phyloP scores from a whole-genome alignment of 345 rosid genomes.

The Pistacia atlantica region DNA sequence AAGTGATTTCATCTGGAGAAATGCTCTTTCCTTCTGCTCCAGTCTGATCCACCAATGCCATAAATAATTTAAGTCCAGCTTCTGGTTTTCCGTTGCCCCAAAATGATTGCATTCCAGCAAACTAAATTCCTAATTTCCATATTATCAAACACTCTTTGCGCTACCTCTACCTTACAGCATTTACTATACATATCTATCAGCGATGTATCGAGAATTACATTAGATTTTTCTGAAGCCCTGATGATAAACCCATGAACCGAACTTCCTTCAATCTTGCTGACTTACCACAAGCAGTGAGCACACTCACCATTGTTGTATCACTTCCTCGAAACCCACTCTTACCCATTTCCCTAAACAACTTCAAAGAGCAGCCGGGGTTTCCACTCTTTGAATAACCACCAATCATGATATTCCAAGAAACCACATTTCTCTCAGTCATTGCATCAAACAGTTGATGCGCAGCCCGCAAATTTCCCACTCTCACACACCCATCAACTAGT shows the following conservation, averaged over 20 bases:
- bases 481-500: conserved; percentile 27
- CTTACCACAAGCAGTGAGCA: conserved; percentile 59
- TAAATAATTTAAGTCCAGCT: conserved; percentile 56
- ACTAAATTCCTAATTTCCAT: conserved; percentile 41
- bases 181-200: conserved; percentile 68
- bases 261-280: conserved; percentile 64
- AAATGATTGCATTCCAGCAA: conserved; percentile 81
- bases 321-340: conserved; percentile 41
- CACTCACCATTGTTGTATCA: conserved; percentile 41
- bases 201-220: conserved; percentile 45
- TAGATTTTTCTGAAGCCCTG: conserved; percentile 31
- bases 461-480: conserved; percentile 30
- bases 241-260: conserved; percentile 63
- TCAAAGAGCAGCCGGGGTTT: conserved; percentile 55
- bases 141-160: conserved; percentile 50
- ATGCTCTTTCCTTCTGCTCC: conserved; percentile 13
- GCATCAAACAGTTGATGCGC: conserved; percentile 55
- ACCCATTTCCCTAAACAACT: conserved; percentile 62
- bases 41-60: conserved; percentile 32
- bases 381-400: conserved; percentile 48
- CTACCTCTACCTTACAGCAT: conserved; percentile 56
- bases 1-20: conserved; percentile 61
- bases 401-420: conserved; percentile 73
- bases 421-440: conserved; percentile 46
- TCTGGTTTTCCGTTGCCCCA: conserved; percentile 70